Evolutionary conservation across 2,329 filamentous ascomycete species (phyloP).

Genomic region (Aspergillus uvarum): DNA sequence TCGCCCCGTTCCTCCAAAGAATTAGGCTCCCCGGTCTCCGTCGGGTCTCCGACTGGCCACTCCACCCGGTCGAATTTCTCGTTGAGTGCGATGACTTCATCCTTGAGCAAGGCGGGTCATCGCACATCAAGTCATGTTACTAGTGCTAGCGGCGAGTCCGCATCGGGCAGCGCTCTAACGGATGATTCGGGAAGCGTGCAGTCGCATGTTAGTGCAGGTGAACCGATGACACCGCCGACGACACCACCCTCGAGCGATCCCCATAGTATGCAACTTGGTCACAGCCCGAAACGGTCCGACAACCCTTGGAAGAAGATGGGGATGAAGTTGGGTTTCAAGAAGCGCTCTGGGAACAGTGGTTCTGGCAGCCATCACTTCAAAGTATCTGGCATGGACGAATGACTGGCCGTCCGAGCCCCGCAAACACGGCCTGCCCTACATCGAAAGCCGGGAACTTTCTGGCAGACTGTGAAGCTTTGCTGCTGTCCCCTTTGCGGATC

Average conservation of each 20-base stretch:
- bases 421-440: not conserved
- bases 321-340: constrained; percentile 49
- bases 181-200: constrained; percentile 48
- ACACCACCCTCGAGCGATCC: constrained; percentile 51
- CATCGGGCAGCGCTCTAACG: constrained; percentile 40
- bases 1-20: constrained; percentile 38
- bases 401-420: constrained; percentile 8
- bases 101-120: constrained; percentile 35
- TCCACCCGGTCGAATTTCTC: constrained; percentile 33
- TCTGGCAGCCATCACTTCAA: constrained; percentile 26
- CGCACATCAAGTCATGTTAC: constrained; percentile 39
- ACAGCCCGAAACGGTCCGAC: constrained; percentile 46
- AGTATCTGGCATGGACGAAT: constrained; percentile 28
- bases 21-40: constrained; percentile 26
- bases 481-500: not conserved
- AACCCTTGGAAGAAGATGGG: constrained; percentile 56
- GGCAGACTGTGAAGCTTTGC: constrained; percentile 3
- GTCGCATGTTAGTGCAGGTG: constrained; percentile 42
- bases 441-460: not conserved
- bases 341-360: constrained; percentile 30
- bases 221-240: constrained; percentile 53
- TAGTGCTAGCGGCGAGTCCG: constrained; percentile 39
- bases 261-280: constrained; percentile 24
- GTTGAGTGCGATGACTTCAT: constrained; percentile 28
- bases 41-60: constrained; percentile 25